Conservation (phyloP, 441 rosid genomes). For the Rhodomyrtus psidioides region DNA sequence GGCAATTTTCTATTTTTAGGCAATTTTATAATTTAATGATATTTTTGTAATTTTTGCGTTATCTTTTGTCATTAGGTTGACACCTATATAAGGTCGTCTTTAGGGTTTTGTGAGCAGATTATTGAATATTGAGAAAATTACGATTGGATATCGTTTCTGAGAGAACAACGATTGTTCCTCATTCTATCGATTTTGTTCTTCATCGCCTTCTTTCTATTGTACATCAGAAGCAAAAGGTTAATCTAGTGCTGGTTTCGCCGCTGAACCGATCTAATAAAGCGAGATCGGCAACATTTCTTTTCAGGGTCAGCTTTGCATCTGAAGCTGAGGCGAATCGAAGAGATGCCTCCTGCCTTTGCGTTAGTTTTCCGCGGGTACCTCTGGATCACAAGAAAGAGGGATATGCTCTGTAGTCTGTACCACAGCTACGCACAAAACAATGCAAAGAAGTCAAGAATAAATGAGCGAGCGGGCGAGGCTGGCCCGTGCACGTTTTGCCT, state of each 20-base stretch:
- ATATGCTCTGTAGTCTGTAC: conserved; percentile 1
- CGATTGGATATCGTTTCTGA: too few species aligned
- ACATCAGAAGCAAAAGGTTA: neutral
- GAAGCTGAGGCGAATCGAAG: neutral
- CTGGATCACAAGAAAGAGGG: neutral
- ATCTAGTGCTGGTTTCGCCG: neutral
- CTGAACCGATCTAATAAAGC: neutral
- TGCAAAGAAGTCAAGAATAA: conserved; percentile 21
- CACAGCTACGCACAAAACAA: neutral
- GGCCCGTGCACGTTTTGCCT: neutral
- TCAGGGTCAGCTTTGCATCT: neutral
- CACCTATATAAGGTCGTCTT: too few species aligned
- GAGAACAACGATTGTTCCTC: too few species aligned
- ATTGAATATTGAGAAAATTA: too few species aligned
- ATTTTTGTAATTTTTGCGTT: too few species aligned
- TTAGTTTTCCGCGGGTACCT: neutral
- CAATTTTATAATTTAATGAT: too few species aligned
- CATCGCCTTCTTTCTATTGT: too few species aligned
- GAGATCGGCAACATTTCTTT: neutral
- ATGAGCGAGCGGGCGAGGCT: neutral
- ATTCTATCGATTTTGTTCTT: too few species aligned
- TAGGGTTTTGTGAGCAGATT: too few species aligned
- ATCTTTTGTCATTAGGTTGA: too few species aligned
- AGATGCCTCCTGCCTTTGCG: conserved; percentile 1
- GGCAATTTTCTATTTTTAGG: too few species aligned